Evolutionary conservation across 257 asterid species (phyloP).

Genomic region (Lycium barbarum): DNA sequence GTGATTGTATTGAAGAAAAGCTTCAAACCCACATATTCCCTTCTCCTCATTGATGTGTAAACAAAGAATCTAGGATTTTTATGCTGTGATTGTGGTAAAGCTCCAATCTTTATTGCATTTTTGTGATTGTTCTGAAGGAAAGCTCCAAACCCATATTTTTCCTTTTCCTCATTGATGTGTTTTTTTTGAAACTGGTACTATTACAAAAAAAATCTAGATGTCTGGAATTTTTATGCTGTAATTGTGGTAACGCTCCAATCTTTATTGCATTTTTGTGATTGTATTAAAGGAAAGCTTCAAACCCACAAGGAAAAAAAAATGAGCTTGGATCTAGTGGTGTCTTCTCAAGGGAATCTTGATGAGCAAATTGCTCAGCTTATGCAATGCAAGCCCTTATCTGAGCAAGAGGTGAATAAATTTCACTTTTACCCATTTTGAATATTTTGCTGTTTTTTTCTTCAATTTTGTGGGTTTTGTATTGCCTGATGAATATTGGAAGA

Average conservation of each 20-base stretch:
- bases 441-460: neutral
- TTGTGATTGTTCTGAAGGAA: neutral
- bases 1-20: neutral
- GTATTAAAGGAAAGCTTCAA: neutral
- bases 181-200: too few species aligned
- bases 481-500: neutral
- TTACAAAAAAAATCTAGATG: too few species aligned
- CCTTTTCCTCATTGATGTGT: too few species aligned
- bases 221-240: too few species aligned
- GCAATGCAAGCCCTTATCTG: constrained; percentile 89
- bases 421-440: neutral
- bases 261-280: neutral
- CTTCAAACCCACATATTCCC: neutral
- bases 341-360: constrained; percentile 69
- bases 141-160: neutral
- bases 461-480: neutral
- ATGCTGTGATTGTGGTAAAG: neutral
- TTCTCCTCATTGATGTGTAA: too few species aligned
- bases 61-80: neutral
- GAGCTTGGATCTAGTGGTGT: constrained; percentile 59
- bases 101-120: neutral
- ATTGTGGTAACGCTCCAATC: neutral
- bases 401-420: constrained; percentile 66
- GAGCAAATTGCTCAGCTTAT: constrained; percentile 82
- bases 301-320: constrained; percentile 25